Evolutionary conservation across 768 basidiomycete species (phyloP).

Genomic region (Gymnopilus junonius): DNA sequence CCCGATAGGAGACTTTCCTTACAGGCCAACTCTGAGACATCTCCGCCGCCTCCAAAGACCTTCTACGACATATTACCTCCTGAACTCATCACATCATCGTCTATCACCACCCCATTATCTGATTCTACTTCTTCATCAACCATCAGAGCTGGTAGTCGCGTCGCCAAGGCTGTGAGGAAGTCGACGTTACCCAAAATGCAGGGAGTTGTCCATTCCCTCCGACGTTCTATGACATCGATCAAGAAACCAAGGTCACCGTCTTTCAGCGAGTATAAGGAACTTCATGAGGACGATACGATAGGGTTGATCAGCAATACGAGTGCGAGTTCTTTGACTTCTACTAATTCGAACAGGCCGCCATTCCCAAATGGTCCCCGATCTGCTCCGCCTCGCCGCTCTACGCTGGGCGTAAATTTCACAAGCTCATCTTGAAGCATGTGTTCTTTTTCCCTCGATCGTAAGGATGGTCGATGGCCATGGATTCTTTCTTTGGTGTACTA

Average conservation of each 20-base stretch:
- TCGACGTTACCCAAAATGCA: slow-evolving; percentile 45
- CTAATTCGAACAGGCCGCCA: neutral
- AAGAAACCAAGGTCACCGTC: neutral
- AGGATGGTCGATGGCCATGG: no score
- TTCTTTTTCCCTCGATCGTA: no score
- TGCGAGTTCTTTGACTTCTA: neutral
- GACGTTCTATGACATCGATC: slow-evolving; percentile 43
- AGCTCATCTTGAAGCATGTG: neutral
- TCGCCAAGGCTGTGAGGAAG: slow-evolving; percentile 34
- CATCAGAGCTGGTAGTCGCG: slow-evolving; percentile 4
- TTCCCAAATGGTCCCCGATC: neutral
- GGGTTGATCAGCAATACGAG: neutral
- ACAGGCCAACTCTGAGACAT: neutral
- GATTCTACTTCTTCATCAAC: neutral
- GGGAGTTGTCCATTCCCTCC: slow-evolving; percentile 37
- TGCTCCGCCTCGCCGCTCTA: neutral
- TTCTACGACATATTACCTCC: slow-evolving; percentile 23
- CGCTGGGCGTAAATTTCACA: neutral
- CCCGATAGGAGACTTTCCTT: slow-evolving; percentile 9
- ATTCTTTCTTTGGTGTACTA: no score
- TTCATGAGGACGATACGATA: neutral
- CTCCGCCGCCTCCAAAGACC: slow-evolving; percentile 7
- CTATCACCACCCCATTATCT: slow-evolving; percentile 6
- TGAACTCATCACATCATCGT: slow-evolving; percentile 51
- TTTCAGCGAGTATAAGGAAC: neutral